Evolutionary conservation across 345 rosid species (phyloP), one percentile per base, ranked within the genome.

Genomic region (Aurinia saxatilis): DNA sequence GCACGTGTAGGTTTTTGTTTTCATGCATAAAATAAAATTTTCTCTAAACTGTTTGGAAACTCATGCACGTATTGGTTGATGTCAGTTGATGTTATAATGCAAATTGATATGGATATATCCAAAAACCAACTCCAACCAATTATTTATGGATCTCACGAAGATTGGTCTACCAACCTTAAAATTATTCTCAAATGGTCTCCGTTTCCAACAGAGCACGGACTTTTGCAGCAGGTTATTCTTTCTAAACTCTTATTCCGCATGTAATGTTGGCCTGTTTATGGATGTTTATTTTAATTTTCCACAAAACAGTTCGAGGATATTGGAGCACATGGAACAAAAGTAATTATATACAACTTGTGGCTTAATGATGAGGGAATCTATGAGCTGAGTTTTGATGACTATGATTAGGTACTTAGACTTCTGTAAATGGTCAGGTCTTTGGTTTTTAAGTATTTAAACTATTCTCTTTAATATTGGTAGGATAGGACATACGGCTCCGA

Each of bases 181-280:
- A 81, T 79, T 63, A 82, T 93, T 63, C 84, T 90, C 29, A 88
- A 90, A 68, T 93, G 99, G 99, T 89, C 96, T 33, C 99, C 99
- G 51, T 93, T 93, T 64, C 33, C 78, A 40, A 84, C 86, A 10
- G 83, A 72, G 80, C 83, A 77, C 9, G 84, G 80, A 44, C 88
- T 90, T 62, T 36, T 89, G 78, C 80, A 76, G 60, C 97, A 90
- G 95, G 98, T 92, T 72, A 44, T 36, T 71, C 62, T 40, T 68
- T 39, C n/a, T n/a, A 17, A 23, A 4, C 1, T 34, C 5, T 16
- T 23, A 8, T 27, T 62, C 30, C 27, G 6, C 30, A 8, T 35
- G 11, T 34, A 38, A 6, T 25, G 13, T 38, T 12, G 34, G 40
- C 44, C 17, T 47, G 52, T 56, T 53, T 17, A 6, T 57, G 72